These are phyloP conservation scores for Lasiodiplodia sp. DNA, from an alignment of 2,329 filamentous ascomycete species.

Conservation along the genomic window DNA sequence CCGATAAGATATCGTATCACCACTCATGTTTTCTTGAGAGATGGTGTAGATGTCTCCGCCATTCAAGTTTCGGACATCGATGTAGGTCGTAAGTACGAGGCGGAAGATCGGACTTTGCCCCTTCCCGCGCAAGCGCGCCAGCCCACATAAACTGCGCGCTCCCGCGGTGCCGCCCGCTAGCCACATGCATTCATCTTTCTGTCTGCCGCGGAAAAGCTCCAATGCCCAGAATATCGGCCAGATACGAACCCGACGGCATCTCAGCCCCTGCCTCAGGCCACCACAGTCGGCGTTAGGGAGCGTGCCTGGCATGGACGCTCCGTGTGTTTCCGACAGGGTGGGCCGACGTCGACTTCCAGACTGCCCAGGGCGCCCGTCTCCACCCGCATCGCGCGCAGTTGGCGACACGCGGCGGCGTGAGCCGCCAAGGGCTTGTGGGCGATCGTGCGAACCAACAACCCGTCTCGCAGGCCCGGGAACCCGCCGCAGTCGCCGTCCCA, in stretches of 20 bases:
- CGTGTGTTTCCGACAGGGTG: neutral
- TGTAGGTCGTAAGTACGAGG: conserved; percentile 11
- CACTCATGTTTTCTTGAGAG: neutral
- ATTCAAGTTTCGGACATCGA: neutral
- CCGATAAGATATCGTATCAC: conserved; percentile 13
- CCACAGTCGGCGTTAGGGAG: conserved; percentile 1
- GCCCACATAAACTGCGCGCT: neutral
- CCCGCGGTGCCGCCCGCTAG: neutral
- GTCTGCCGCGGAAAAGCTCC: neutral
- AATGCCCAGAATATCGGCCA: neutral
- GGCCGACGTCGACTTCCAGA: neutral
- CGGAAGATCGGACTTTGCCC: conserved; percentile 1
- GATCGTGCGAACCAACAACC: neutral
- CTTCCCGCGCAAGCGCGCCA: neutral
- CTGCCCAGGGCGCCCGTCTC: neutral
- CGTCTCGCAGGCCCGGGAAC: neutral
- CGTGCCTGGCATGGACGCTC: neutral
- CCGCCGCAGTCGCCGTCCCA: neutral
- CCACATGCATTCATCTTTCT: neutral
- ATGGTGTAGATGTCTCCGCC: neutral
- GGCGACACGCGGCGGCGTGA: neutral
- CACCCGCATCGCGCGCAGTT: conserved; percentile 11
- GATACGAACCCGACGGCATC: neutral
- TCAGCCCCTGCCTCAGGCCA: neutral
- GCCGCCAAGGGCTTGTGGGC: neutral